Evolutionary conservation across 1,139 yeast species (phyloP).

Genomic region (Tardiomyces depauwii): DNA sequence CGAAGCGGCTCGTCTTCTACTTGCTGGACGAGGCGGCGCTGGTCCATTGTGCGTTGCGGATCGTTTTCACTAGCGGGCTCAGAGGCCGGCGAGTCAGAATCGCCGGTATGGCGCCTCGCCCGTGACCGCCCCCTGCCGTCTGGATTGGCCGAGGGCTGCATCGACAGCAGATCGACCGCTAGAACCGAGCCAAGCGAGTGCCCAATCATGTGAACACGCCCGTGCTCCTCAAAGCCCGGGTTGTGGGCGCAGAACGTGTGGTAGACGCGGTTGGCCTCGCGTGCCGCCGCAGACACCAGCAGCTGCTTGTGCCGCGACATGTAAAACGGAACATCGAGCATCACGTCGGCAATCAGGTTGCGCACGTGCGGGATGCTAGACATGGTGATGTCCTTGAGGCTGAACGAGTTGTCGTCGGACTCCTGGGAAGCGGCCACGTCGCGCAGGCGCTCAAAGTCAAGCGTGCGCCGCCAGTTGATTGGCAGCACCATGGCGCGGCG

Average conservation of each 20-base stretch:
- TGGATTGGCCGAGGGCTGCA: conserved; percentile 33
- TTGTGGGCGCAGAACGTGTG: conserved; percentile 43
- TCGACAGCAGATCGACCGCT: conserved; percentile 60
- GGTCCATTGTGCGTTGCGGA: conserved; percentile 2
- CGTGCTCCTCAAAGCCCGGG: conserved; percentile 48
- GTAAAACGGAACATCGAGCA: conserved; percentile 76
- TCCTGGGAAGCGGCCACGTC: conserved; percentile 9
- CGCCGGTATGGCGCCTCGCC: too few relatives aligned
- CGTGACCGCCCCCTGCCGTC: neutral
- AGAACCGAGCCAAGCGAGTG: conserved; percentile 90
- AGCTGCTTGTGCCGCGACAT: conserved; percentile 60
- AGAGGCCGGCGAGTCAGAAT: too few relatives aligned
- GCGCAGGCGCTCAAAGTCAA: conserved; percentile 23
- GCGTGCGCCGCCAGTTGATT: conserved; percentile 30
- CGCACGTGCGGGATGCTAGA: conserved; percentile 72
- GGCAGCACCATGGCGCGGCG: conserved; percentile 27
- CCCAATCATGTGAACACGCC: conserved; percentile 73
- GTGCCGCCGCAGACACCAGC: conserved; percentile 54
- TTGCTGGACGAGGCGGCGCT: too few relatives aligned
- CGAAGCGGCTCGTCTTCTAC: neutral
- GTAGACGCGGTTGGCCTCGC: conserved; percentile 63
- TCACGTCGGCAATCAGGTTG: conserved; percentile 72
- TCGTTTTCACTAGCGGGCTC: conserved; percentile 1
- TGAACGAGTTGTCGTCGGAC: conserved; percentile 35
- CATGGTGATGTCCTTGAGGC: conserved; percentile 63